Conservation (phyloP, 306 rosid genomes). For the Cucurbita ficifolia region DNA sequence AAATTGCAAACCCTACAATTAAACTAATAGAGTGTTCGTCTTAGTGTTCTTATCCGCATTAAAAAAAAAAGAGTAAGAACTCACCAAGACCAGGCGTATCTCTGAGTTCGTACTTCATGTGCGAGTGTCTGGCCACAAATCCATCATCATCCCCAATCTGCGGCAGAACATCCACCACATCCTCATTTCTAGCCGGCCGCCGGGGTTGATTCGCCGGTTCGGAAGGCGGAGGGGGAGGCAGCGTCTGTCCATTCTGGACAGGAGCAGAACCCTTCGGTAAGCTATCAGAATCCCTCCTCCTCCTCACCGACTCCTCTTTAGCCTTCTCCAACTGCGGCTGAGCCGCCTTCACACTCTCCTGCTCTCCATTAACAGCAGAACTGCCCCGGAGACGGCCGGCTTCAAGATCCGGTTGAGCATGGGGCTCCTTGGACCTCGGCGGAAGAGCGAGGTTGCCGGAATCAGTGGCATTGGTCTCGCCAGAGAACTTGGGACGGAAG, state of each 20-base stretch:
- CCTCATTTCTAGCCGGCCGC: conserved; percentile 38
- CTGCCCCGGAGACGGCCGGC: conserved; percentile 29
- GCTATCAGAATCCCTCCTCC: conserved; percentile 62
- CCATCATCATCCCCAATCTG: conserved; percentile 50
- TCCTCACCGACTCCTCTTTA: conserved; percentile 36
- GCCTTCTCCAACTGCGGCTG: conserved; percentile 11
- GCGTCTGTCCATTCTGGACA: conserved; percentile 31
- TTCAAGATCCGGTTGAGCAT: conserved; percentile 41
- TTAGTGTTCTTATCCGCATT: neutral
- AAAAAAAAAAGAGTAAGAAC: conserved; percentile 1
- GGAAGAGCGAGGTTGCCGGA: conserved; percentile 44
- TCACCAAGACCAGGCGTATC: conserved; percentile 86
- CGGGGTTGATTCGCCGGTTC: conserved; percentile 30
- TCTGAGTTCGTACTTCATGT: conserved; percentile 80
- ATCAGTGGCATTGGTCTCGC: conserved; percentile 59
- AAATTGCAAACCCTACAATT: neutral
- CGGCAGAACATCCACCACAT: conserved; percentile 54
- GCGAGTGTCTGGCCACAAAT: conserved; percentile 45
- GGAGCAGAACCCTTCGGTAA: conserved; percentile 26
- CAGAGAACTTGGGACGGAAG: conserved; percentile 81
- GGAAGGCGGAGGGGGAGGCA: conserved; percentile 4
- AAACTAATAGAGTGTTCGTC: neutral
- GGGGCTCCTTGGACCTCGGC: conserved; percentile 23
- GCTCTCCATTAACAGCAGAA: conserved; percentile 22
- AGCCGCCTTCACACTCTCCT: conserved; percentile 16